Evolutionary conservation across 2,329 filamentous ascomycete genomes (phyloP).

Genomic region (Phyllosticta citribraziliensis): DNA sequence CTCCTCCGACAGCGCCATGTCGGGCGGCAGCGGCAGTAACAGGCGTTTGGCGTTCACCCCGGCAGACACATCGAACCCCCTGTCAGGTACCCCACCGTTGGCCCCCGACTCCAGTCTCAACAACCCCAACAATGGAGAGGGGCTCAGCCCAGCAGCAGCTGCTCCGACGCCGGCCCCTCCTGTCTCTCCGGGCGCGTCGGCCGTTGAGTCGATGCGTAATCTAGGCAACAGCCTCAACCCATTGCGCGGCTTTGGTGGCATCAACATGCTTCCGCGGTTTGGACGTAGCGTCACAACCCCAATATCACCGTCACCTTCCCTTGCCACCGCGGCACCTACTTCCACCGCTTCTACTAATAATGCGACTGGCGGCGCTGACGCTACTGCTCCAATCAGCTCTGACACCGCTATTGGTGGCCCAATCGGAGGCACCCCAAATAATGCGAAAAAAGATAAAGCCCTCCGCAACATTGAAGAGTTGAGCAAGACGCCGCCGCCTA

Average conservation of each 20-base stretch:
- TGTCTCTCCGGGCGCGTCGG: constrained; percentile 39
- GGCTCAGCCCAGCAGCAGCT: constrained; percentile 13
- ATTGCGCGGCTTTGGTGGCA: constrained; percentile 65
- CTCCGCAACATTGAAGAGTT: constrained; percentile 35
- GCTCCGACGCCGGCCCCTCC: constrained; percentile 12
- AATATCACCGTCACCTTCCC: not conserved
- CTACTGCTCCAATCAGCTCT: not conserved
- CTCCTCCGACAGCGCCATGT: constrained; percentile 64
- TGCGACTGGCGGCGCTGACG: not conserved
- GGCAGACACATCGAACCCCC: constrained; percentile 17
- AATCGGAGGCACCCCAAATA: not conserved
- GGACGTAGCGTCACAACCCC: constrained; percentile 46
- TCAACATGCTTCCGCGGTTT: constrained; percentile 66
- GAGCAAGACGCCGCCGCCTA: constrained; percentile 36
- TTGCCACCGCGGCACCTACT: constrained; percentile 26
- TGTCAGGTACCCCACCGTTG: constrained; percentile 14
- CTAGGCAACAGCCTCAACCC: constrained; percentile 75
- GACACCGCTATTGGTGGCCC: constrained; percentile 6
- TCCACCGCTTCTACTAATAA: not conserved
- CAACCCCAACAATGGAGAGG: constrained; percentile 15
- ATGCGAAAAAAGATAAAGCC: constrained; percentile 29
- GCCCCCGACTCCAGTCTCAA: constrained; percentile 7
- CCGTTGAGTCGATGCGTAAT: constrained; percentile 72
- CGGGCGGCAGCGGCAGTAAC: constrained; percentile 49
- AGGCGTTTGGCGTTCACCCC: constrained; percentile 44